Percentiles rank a stretch among this genome's conserved stretches.
These are phyloP conservation scores for Phytophthora colocasiae DNA, from an alignment of 352 stramenopile species.

Conservation along the genomic window DNA sequence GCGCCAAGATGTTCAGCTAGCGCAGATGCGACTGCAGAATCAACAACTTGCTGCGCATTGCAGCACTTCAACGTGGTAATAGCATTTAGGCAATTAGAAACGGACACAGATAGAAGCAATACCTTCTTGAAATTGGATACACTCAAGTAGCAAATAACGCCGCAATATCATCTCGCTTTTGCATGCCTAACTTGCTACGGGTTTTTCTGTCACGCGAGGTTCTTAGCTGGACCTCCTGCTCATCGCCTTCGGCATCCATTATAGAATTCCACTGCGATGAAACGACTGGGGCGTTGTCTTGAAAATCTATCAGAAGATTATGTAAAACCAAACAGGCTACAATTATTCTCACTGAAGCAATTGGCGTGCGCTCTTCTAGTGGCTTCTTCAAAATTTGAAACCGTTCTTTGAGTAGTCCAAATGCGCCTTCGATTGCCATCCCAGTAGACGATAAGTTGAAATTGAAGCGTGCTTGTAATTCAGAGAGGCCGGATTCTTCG, in stretches of 20 bases:
- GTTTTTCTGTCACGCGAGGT: background rate
- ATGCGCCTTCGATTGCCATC: slow-evolving; percentile 18
- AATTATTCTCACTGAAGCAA: background rate
- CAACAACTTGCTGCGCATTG: slow-evolving; percentile 3
- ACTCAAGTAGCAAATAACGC: slow-evolving; percentile 3
- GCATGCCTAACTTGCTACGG: background rate
- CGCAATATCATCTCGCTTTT: slow-evolving; percentile 24
- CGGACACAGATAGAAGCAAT: background rate
- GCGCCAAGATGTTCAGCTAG: slow-evolving; percentile 7
- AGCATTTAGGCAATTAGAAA: background rate
- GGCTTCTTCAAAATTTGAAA: slow-evolving; percentile 13
- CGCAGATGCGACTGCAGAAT: slow-evolving; percentile 12
- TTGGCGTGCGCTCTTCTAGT: slow-evolving; percentile 9
- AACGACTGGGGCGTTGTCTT: slow-evolving; percentile 4
- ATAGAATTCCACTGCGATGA: background rate
- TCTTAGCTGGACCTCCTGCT: background rate
- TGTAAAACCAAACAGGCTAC: slow-evolving; percentile 16
- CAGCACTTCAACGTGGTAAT: background rate
- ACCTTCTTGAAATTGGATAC: no score
- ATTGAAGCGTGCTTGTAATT: slow-evolving; percentile 7
- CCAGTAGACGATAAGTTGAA: slow-evolving; percentile 11
- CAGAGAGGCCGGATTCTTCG: background rate
- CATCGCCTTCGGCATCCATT: background rate
- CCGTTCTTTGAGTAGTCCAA: slow-evolving; percentile 9
- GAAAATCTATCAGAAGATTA: slow-evolving; percentile 15